phyloP scores from a whole-genome alignment of 73 alveolate species.

The Tetrahymena elliotti region DNA sequence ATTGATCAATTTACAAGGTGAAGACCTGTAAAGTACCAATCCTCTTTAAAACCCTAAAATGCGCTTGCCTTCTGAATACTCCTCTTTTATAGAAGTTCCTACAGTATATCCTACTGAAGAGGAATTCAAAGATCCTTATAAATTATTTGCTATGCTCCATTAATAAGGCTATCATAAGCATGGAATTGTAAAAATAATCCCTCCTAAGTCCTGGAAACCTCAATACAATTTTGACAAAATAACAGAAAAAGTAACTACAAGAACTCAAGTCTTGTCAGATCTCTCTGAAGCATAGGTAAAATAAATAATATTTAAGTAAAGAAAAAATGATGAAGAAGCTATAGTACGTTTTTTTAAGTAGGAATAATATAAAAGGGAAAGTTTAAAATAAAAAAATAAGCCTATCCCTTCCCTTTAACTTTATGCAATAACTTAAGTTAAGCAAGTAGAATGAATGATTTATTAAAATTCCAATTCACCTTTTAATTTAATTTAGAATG shows the following conservation, averaged over 20 bases:
- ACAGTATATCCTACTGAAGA: not conserved
- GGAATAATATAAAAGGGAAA: not conserved
- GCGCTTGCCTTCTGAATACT: not conserved
- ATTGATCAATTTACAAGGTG: not conserved
- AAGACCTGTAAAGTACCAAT: not conserved
- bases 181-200: not conserved
- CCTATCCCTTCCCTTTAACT: not conserved
- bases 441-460: not conserved
- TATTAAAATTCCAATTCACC: not conserved
- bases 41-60: not conserved
- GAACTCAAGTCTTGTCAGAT: not conserved
- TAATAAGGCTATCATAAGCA: not conserved
- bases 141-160: not conserved
- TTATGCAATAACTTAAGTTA: not conserved
- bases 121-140: not conserved
- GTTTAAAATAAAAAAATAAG: no score
- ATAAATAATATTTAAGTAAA: not conserved
- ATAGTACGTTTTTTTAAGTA: not conserved
- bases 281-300: not conserved
- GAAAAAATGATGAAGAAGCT: not conserved
- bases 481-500: no score
- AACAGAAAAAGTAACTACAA: not conserved
- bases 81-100: not conserved
- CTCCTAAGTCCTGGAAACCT: not conserved
- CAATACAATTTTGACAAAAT: not conserved